Conservation (phyloP, 2,329 filamentous ascomycete species). For the Colletotrichum sp. region DNA sequence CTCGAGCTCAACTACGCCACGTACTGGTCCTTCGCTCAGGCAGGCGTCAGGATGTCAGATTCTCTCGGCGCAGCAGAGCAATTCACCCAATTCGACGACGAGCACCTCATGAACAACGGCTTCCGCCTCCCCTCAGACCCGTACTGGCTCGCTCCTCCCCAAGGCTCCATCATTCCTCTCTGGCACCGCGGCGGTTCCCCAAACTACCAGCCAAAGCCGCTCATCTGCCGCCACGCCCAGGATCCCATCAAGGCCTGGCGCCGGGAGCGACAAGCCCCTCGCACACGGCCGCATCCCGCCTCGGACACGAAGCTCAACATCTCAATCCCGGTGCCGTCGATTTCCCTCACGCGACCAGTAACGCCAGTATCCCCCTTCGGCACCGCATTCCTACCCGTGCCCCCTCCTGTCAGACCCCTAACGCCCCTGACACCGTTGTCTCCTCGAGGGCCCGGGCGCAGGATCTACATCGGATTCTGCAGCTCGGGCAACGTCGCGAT, state of each 20-base stretch:
- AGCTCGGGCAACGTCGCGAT: slow-evolving; percentile 20
- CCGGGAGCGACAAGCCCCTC: not conserved
- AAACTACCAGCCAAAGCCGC: slow-evolving; percentile 18
- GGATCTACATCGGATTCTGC: slow-evolving; percentile 18
- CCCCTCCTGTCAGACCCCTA: slow-evolving; percentile 1
- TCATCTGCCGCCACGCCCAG: slow-evolving; percentile 15
- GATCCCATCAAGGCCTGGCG: slow-evolving; percentile 19
- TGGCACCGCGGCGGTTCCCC: slow-evolving; percentile 18
- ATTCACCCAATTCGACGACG: slow-evolving; percentile 17
- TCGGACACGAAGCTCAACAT: slow-evolving; percentile 11
- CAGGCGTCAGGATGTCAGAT: slow-evolving; percentile 17
- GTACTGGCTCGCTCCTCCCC: slow-evolving; percentile 14
- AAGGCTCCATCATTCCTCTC: slow-evolving; percentile 18
- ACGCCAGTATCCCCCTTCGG: slow-evolving; percentile 16
- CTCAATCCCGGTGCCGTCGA: slow-evolving; percentile 12
- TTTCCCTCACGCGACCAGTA: slow-evolving; percentile 9
- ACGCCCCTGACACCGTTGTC: slow-evolving; percentile 14
- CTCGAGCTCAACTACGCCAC: slow-evolving; percentile 20
- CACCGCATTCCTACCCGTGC: slow-evolving; percentile 6
- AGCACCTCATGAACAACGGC: slow-evolving; percentile 20
- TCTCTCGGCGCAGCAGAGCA: slow-evolving; percentile 18
- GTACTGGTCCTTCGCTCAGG: slow-evolving; percentile 18
- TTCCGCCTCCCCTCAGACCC: slow-evolving; percentile 19
- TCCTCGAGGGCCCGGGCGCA: slow-evolving; percentile 6
- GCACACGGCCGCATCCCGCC: not conserved